Base-by-base conservation (phyloP, 2,329 filamentous ascomycete species). In the Cercospora sojina region DNA sequence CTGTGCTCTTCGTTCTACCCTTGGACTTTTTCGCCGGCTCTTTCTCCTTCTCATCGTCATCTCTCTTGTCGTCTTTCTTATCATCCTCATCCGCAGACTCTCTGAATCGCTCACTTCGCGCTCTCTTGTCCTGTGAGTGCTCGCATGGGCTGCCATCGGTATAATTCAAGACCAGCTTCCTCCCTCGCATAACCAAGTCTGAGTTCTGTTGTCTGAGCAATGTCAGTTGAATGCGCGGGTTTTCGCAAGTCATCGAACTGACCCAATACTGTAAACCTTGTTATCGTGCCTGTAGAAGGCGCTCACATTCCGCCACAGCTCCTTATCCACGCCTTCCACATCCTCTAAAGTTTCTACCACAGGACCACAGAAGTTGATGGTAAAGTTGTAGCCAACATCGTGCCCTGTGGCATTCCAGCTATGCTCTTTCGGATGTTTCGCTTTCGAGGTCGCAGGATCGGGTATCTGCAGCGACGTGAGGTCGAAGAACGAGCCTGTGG, bases 381-480 rank as follows among this genome's bases (percentile, higher is more conserved):
- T 94, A 75, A 95, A 95, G 80, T 94, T 94, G 70, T 87, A 87
- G 69, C 86, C 87, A 72, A 93, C 91, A 79, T 94, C 91, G 77
- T 88, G 90, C 35, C 91, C 91, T 66, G 85, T 86, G 7, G 90
- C 87, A 69, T 87, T 84, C 81, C 85, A 86, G 74, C 83, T 89
- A 67, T 86, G 83, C 63, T 83, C 83, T 47, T 88, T 86, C 12
- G 82, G 83, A 23, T 85, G 83, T 72, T 89, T 83, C 23, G 71
- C 59, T 55, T 77, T 75, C 47, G 79, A 75, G 67, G 80, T 81
- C 65, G 79, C 78, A 12, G 85, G 83, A 35, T 83, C 82, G 41
- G 79, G 79, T 61, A 88, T 77, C 31, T 83, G 83, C 69, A 90
- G 82, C 7, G 83, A 80, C 70, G 83, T 87, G 29, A 90, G 80